Base-by-base conservation (phyloP, 345 rosid species). In the Populus deltoides region DNA sequence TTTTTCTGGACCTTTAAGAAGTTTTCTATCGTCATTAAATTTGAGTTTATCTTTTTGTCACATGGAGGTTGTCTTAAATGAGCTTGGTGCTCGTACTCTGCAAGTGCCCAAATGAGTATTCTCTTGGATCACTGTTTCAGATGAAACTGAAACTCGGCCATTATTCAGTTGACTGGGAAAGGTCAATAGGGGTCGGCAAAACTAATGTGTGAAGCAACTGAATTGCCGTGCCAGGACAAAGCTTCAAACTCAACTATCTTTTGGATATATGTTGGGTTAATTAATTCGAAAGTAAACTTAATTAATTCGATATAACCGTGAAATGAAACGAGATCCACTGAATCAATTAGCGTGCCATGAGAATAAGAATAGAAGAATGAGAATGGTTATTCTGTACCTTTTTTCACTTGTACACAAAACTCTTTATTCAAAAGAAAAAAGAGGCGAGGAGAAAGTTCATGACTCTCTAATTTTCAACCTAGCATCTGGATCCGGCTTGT, bases 401-500 rank as follows among this genome's bases (percentile, higher is more conserved):
- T 43, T 33, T 68, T n/a, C 24, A 13, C 10, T 68, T 22, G 24
- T 2, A 24, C 18, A 38, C 5, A 10, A 9, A 10, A 18, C 20
- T 9, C 7, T 68, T 59, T n/a, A 3, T 9, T n/a, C n/a, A 8
- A 4, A 69, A 41, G 29, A 0, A 33, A n/a, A 31, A 66, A 66
- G 33, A 24, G 33, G 25, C 2, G 8, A 12, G 1, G 27, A 59
- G 53, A 69, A 24, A 41, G 55, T 69, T 69, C 31, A 20, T 41
- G 45, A 41, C 10, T 1, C 10, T 5, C 8, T 68, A n/a, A 27
- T 68, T n/a, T 38, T 38, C 71, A 22, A 0, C 29, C 18, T 0
- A 38, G n/a, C 71, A 68, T 72, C 78, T 62, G 82, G 72, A 74
- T 36, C 55, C 68, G 16, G 24, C 72, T 1, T 74, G 43, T 65